Evolutionary conservation across 2,329 filamentous ascomycete species (phyloP).

Genomic region (Botrytis porri): DNA sequence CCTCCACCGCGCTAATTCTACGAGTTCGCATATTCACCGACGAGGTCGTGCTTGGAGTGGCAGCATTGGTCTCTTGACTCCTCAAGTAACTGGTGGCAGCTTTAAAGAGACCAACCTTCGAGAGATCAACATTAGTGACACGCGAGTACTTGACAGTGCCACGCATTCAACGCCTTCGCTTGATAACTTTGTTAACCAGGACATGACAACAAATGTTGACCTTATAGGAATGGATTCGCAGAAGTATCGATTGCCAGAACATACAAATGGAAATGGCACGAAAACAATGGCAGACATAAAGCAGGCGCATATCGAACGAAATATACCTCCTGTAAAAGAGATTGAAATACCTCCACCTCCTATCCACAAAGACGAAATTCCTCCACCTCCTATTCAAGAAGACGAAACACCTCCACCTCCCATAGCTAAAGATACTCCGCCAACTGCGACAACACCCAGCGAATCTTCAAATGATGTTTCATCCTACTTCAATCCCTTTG

Average conservation of each 20-base stretch:
- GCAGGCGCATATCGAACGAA: constrained; percentile 55
- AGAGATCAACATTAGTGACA: constrained; percentile 29
- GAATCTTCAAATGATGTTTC: constrained; percentile 34
- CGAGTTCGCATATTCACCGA: constrained; percentile 53
- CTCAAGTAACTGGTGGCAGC: constrained; percentile 35
- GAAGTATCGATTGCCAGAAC: constrained; percentile 72
- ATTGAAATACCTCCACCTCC: constrained; percentile 42
- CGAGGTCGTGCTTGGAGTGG: constrained; percentile 72
- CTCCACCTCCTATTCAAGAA: constrained; percentile 42
- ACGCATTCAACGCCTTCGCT: constrained; percentile 30
- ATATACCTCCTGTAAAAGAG: constrained; percentile 40
- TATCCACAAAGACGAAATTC: constrained; percentile 27
- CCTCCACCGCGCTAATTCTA: constrained; percentile 57
- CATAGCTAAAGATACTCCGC: constrained; percentile 52
- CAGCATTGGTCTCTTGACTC: constrained; percentile 44
- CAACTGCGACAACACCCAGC: constrained; percentile 40
- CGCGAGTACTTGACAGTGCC: constrained; percentile 30
- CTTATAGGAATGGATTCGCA: constrained; percentile 65
- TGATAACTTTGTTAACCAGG: constrained; percentile 31
- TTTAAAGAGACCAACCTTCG: constrained; percentile 24
- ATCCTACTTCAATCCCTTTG: constrained; percentile 65
- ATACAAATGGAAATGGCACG: constrained; percentile 64
- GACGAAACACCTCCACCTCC: constrained; percentile 40
- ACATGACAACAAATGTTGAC: constrained; percentile 37
- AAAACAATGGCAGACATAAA: constrained; percentile 58